These are phyloP conservation scores for Neonectria hederae DNA, from an alignment of 2,329 filamentous ascomycete genomes.

Conservation along the genomic window DNA sequence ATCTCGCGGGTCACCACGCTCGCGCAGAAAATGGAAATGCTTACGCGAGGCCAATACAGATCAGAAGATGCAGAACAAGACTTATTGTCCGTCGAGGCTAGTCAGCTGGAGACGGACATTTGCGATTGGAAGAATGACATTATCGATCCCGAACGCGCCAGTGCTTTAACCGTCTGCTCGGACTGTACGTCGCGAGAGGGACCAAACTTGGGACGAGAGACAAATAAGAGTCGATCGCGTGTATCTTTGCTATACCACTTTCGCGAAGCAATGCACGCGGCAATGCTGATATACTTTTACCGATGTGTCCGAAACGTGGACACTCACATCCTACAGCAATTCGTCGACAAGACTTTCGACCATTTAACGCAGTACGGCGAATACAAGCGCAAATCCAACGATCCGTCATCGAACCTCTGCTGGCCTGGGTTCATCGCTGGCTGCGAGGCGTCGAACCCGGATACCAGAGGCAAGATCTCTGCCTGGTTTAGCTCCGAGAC, in stretches of 20 bases:
- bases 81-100: slow-evolving; percentile 1
- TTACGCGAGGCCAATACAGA: neutral
- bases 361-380: slow-evolving; percentile 6
- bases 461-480: slow-evolving; percentile 6
- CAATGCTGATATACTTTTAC: slow-evolving; percentile 21
- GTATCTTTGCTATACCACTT: slow-evolving; percentile 15
- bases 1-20: slow-evolving; percentile 17
- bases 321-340: slow-evolving; percentile 18
- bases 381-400: slow-evolving; percentile 14
- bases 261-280: slow-evolving; percentile 15
- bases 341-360: slow-evolving; percentile 17
- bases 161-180: neutral
- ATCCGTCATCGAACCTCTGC: slow-evolving; percentile 9
- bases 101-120: slow-evolving; percentile 12
- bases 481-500: slow-evolving; percentile 10
- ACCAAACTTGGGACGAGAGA: neutral
- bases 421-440: slow-evolving; percentile 18
- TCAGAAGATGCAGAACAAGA: neutral
- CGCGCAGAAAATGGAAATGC: slow-evolving; percentile 5
- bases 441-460: slow-evolving; percentile 10
- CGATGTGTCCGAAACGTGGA: slow-evolving; percentile 10
- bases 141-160: neutral
- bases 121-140: slow-evolving; percentile 20
- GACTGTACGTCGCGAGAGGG: neutral
- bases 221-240: neutral